A percentile compares a stretch with the other conserved stretches of the same genome.
Evolutionary conservation across 345 rosid genomes (phyloP).

Genomic region (Abelmoschus esculentus): DNA sequence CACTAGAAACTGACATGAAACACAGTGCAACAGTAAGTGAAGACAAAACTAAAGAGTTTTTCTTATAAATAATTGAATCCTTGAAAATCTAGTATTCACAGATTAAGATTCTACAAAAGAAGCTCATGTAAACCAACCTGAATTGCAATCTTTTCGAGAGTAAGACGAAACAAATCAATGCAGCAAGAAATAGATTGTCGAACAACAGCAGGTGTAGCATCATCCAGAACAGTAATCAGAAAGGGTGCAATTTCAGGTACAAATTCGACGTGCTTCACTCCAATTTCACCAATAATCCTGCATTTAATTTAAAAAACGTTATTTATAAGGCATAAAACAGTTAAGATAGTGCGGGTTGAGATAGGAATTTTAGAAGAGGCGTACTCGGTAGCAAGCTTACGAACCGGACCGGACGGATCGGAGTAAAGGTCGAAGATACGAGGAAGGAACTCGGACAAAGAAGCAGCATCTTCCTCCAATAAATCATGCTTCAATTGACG

Average conservation of each 20-base stretch:
- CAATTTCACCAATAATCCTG: constrained; percentile 83
- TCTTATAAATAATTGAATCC: not conserved
- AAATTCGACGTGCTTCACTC: constrained; percentile 58
- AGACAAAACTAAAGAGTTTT: not conserved
- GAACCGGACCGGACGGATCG: constrained; percentile 61
- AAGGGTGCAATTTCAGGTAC: constrained; percentile 73
- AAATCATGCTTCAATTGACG: constrained; percentile 48
- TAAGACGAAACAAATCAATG: constrained; percentile 50
- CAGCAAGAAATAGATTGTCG: constrained; percentile 75
- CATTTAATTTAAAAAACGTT: constrained; percentile 4
- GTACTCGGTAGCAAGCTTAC: constrained; percentile 68
- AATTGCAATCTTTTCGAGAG: constrained; percentile 51
- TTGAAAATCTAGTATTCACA: not conserved
- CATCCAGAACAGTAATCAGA: constrained; percentile 57
- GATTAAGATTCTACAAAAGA: not conserved
- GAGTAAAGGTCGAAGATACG: constrained; percentile 59
- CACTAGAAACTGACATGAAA: not conserved
- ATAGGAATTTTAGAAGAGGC: constrained; percentile 16
- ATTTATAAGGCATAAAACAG: not conserved
- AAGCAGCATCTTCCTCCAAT: constrained; percentile 30
- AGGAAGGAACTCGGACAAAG: constrained; percentile 61
- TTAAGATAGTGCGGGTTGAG: not conserved
- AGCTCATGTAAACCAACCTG: constrained; percentile 39
- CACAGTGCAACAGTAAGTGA: not conserved
- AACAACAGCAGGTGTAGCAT: constrained; percentile 77